A percentile compares a stretch with the other conserved stretches of the same genome.
These are phyloP conservation scores for Macrolepiota dolichaula DNA, from an alignment of 768 basidiomycete genomes.

Conservation along the genomic window DNA sequence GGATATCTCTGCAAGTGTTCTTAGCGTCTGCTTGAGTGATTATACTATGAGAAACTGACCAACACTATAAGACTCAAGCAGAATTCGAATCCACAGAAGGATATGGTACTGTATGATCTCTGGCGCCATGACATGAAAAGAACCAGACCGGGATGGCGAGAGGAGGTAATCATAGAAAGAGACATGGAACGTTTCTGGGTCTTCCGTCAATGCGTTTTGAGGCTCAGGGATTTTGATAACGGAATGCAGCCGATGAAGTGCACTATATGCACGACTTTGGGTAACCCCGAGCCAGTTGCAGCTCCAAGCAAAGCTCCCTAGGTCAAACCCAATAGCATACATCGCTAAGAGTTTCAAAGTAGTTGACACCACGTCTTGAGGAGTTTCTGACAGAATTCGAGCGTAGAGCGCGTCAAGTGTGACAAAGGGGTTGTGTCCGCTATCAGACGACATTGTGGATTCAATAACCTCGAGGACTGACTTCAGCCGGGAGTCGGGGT, in stretches of 20 bases:
- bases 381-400: too few species aligned
- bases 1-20: background rate
- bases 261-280: background rate
- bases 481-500: too few species aligned
- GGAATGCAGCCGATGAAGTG: background rate
- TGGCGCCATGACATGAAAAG: background rate
- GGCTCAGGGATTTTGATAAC: background rate
- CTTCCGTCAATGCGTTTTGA: background rate
- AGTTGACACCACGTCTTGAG: background rate
- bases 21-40: background rate
- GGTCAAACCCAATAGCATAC: background rate
- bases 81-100: background rate
- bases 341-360: background rate
- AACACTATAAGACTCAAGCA: background rate
- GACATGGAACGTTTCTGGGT: background rate
- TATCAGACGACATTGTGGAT: too few species aligned
- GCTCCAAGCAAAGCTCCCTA: background rate
- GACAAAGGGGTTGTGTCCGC: too few species aligned
- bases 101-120: background rate
- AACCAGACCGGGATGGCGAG: background rate
- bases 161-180: background rate
- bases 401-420: too few species aligned
- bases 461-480: too few species aligned
- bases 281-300: background rate
- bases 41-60: conserved; percentile 12